Conservation (phyloP, 2,329 filamentous ascomycete genomes). For the Diaporthe sp. region DNA sequence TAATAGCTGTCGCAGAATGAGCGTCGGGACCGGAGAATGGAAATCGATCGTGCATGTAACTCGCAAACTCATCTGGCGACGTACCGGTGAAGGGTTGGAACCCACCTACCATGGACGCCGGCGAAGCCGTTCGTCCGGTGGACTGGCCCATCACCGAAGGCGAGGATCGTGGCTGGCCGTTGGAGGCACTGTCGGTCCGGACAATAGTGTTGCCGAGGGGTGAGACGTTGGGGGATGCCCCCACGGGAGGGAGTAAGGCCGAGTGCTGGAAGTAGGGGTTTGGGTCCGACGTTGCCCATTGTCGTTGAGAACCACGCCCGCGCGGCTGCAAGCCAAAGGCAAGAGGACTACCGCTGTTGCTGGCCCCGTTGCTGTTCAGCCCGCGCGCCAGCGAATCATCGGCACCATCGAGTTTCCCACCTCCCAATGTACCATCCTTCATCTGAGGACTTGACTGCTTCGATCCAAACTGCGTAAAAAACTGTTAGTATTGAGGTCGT, state of each 20-base stretch:
- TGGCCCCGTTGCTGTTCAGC: conserved; percentile 54
- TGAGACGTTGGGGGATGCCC: conserved; percentile 53
- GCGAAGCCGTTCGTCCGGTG: conserved; percentile 58
- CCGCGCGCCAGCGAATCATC: conserved; percentile 54
- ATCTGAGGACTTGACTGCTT: conserved; percentile 67
- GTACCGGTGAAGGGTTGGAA: conserved; percentile 64
- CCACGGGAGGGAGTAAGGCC: conserved; percentile 47
- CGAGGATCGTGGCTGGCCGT: conserved; percentile 44
- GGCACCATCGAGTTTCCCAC: conserved; percentile 59
- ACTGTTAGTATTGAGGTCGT: conserved; percentile 56
- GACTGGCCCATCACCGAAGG: conserved; percentile 49
- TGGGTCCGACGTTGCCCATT: conserved; percentile 53
- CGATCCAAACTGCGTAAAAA: conserved; percentile 69
- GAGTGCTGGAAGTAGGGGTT: conserved; percentile 55
- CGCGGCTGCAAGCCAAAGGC: conserved; percentile 48
- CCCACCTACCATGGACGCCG: conserved; percentile 59
- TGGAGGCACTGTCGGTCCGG: conserved; percentile 51
- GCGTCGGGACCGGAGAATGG: conserved; percentile 63
- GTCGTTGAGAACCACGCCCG: conserved; percentile 57
- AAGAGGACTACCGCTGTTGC: conserved; percentile 56
- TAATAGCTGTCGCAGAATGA: conserved; percentile 65
- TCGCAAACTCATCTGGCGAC: conserved; percentile 57
- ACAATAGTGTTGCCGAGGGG: conserved; percentile 48
- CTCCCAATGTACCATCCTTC: conserved; percentile 62
- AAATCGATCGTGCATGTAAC: conserved; percentile 62